Evolutionary conservation across 495 filamentous ascomycete species (phyloP).

Genomic region (Talaromyces nanjingensis): DNA sequence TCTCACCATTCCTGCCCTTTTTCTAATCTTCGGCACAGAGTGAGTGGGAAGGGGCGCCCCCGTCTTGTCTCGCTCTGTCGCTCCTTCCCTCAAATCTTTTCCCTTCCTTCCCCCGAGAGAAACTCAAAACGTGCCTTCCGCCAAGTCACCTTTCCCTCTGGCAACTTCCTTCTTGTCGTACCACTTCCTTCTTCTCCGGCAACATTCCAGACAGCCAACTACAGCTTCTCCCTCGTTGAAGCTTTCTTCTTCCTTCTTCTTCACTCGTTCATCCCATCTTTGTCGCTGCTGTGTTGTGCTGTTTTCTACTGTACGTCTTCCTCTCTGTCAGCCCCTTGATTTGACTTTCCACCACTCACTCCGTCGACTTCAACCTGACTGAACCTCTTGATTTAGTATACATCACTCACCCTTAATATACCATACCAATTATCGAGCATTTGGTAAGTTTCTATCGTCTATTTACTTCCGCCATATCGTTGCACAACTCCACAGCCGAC

Average conservation of each 20-base stretch:
- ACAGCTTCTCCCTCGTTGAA: conserved; percentile 28
- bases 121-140: conserved; percentile 19
- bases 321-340: conserved; percentile 11
- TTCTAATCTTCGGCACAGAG: not conserved
- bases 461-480: not conserved
- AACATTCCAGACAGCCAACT: conserved; percentile 13
- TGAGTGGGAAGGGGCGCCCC: not conserved
- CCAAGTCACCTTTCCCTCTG: conserved; percentile 19
- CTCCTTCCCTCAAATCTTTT: not conserved
- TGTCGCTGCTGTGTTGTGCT: conserved; percentile 33
- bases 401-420: not conserved
- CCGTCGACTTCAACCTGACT: not conserved
- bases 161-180: conserved; percentile 20
- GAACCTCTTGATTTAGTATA: not conserved
- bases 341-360: not conserved
- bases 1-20: conserved; percentile 3
- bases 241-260: conserved; percentile 20
- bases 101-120: not conserved
- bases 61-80: not conserved
- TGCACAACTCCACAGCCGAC: not conserved
- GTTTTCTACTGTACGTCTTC: conserved; percentile 32
- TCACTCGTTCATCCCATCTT: not conserved
- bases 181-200: conserved; percentile 33
- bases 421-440: not conserved
- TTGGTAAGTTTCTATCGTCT: not conserved